Evolutionary conservation across 306 rosid genomes (phyloP), one percentile per base, ranked within the genome.

Genomic region (Cicer pinnatifidum): DNA sequence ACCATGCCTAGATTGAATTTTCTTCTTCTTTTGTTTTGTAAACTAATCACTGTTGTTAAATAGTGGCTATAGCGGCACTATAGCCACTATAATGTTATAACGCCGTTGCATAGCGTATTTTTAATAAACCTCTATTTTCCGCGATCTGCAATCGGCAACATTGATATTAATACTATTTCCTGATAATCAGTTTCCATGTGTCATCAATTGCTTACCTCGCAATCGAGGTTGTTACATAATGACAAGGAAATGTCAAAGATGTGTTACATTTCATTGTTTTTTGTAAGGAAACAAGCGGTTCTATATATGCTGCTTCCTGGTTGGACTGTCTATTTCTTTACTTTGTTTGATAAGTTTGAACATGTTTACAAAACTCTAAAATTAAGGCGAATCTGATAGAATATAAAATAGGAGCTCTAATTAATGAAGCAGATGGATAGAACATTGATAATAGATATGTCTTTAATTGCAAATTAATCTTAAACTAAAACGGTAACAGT

Each of bases 321-420:
- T 13, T 66, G 37, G 47, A 15, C 20, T n/a, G 11, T 57, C 39
- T 7, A 40, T 48, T 65, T 66, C 41, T 28, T 51, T 8, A 13
- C 66, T 9, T 4, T 50, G 38, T 77, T 41, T 57, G 40, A 67
- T 53, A 5, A 59, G 75, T 53, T 67, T 72, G 43, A 73, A 62
- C 43, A 11, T 8, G 61, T 48, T 67, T 7, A 35, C 3, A 2
- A 57, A 47, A 46, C n/a, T 54, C 71, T 54, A 46, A 50, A 48
- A 19, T 37, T 35, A 3, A 41, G 68, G 67, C 46, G 80, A 56
- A 44, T n/a, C 16, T 7, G 16, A 37, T 17, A 17, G 19, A 17
- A 17, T 17, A 17, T 45, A 50, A 64, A 67, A 44, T 53, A 71
- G 71, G 51, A 59, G 50, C 65, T 68, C 74, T 73, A 37, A 23